Conservation (phyloP, 495 filamentous ascomycete genomes). For the Darksidea phi region DNA sequence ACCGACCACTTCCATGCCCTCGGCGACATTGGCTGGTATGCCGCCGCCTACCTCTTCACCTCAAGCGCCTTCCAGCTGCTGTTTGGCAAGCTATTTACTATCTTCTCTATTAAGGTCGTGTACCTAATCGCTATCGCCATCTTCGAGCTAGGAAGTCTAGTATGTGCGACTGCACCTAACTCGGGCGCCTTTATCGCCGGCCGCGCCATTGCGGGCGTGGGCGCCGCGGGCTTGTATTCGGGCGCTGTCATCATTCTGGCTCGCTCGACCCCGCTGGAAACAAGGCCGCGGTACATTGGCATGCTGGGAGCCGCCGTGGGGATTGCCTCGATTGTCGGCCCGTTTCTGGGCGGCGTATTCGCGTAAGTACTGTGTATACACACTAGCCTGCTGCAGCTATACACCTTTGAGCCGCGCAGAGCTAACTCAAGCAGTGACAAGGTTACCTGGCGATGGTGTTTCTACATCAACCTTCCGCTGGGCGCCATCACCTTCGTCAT, state of each 20-base stretch:
- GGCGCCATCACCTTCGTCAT: conserved; percentile 35
- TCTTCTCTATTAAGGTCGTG: conserved; percentile 6
- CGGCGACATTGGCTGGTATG: conserved; percentile 6
- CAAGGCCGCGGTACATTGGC: no score
- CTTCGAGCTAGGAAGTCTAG: conserved; percentile 17
- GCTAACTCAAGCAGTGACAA: no score
- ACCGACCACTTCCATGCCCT: neutral
- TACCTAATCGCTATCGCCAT: conserved; percentile 10
- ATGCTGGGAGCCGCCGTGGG: no score
- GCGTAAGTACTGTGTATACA: no score
- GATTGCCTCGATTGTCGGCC: conserved; percentile 16
- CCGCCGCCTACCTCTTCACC: conserved; percentile 10
- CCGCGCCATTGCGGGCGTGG: conserved; percentile 22
- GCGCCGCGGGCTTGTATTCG: conserved; percentile 6
- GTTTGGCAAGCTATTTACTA: conserved; percentile 22
- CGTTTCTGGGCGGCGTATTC: conserved; percentile 22
- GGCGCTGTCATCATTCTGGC: conserved; percentile 10
- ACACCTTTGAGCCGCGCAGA: no score
- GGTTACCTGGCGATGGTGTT: conserved; percentile 27
- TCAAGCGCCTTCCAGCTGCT: neutral
- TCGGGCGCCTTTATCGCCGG: conserved; percentile 13
- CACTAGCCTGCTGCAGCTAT: no score
- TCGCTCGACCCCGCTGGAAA: neutral
- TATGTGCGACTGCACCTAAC: conserved; percentile 14
- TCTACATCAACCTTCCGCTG: conserved; percentile 35